Base-by-base conservation (phyloP, 202 grass and related monocot species). In the Panicum virgatum region DNA sequence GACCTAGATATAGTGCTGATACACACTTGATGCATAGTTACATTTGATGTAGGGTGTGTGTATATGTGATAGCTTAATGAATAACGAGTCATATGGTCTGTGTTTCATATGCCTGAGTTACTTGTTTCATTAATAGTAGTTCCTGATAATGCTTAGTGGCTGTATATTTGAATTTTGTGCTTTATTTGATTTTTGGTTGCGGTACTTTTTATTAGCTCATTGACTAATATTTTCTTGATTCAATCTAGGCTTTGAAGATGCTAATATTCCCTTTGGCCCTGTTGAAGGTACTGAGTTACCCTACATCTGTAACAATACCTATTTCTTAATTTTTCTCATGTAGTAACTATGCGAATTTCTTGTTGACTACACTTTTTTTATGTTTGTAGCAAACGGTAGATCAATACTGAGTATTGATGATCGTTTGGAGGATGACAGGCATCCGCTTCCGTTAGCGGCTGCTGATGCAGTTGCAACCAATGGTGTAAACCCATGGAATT, bases 401-500 rank as follows among this genome's bases (percentile, higher is more conserved):
- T 80, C 94, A 25, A 72, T 91, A 42, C 62, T 91, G 51, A 88
- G 73, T 70, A 77, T 97, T 15, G 92, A 97, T 25, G 80, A 86
- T 69, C 86, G 48, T 82, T 80, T 94, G 82, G 90, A 97, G 62
- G 84, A 82, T 52, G 90, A 97, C 30, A 80, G 88, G 56, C 88
- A 93, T 81, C 86, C 85, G 13, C 83, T 96, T 83, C 83, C 85
- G n/a, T 92, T 96, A 85, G 93, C 91, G 15, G 69, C 84, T 39
- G 82, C 80, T 62, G 96, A 95, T 90, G 87, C 87, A 62, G 96
- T 87, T 77, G 89, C 82, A 82, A 91, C 90, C 45, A 92, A 88
- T 68, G 90, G 96, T 88, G 82, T 93, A n/a, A 91, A 91, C 79
- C 89, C 91, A 62, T 99, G 96, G 96, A 99, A 94, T 71, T 96